Evolutionary conservation across 306 rosid species (phyloP).

Genomic region (Gastrolobium bilobum): DNA sequence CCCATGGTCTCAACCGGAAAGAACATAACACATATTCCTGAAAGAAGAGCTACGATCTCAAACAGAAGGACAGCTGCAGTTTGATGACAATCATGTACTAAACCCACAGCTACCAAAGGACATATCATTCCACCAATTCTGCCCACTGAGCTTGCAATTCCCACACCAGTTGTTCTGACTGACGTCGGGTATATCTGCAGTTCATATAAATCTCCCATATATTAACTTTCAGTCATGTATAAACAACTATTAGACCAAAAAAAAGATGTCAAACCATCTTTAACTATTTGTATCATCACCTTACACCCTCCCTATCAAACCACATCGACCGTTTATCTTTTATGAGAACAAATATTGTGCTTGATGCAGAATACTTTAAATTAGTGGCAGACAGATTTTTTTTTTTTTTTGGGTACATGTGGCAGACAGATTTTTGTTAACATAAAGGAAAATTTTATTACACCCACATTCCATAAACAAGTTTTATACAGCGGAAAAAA

Average conservation of each 20-base stretch:
- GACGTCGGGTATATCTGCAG: constrained; percentile 93
- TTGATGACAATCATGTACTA: constrained; percentile 92
- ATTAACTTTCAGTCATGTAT: constrained; percentile 38
- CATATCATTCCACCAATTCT: constrained; percentile 95
- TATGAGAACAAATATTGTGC: constrained; percentile 3
- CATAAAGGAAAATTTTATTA: constrained; percentile 3
- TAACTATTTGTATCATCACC: not conserved
- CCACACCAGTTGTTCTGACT: constrained; percentile 90
- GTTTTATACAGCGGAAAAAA: not conserved
- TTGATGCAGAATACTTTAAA: not conserved
- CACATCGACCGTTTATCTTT: not conserved
- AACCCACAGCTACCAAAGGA: constrained; percentile 88
- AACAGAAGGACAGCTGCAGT: constrained; percentile 77
- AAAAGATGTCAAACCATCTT: constrained; percentile 31
- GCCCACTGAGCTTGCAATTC: constrained; percentile 88
- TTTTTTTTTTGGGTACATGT: no score
- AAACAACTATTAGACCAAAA: not conserved
- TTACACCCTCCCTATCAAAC: not conserved
- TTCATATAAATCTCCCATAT: constrained; percentile 46
- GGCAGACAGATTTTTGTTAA: no score
- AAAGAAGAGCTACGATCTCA: constrained; percentile 72
- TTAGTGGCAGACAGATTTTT: not conserved
- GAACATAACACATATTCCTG: constrained; percentile 80
- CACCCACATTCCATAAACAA: not conserved
- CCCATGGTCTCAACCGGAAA: constrained; percentile 95